Base-by-base conservation (phyloP, 208 protist species). In the Acanthamoeba triangularis region DNA sequence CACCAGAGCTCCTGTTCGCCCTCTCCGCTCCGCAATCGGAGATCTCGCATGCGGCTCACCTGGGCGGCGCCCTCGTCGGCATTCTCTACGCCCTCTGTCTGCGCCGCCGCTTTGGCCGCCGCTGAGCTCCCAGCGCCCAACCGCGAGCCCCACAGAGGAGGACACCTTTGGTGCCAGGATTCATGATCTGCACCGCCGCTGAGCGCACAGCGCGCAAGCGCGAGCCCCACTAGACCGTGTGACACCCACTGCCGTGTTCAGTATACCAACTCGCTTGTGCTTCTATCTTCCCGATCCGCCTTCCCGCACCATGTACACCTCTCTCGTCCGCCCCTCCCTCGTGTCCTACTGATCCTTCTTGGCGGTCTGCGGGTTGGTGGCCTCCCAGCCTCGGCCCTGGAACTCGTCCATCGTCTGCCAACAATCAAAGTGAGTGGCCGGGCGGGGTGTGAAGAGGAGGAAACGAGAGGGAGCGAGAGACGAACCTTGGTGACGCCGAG, bases 401-500 rank as follows among this genome's bases (percentile, higher is more conserved):
- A 87, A 87, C 47, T 87, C 78, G 49, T 87, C 78, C 78, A 87
- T 87, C 28, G 78, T 87, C 78, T 87, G 49, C n/a, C 59, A 69
- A 7, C 18, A 28, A 18, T 30, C 5, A 76, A 7, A 16, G 18
- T 16, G 67, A 23, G 67, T 33, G 2, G 35, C 8, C 3, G 16
- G 37, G 5, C 1, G 25, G 74, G 13, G 74, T 2, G 7, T 41
- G 8, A 47, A 35, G 16, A 11, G 61, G 18, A 47, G 35, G 5
- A 35, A 78, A 23, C 11, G 23, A 78, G 18, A 49, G 28, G 30
- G 4, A 4, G 30, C 14, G 35, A 76, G 30, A 30, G 35, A 37
- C 35, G 16, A n/a, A 87, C 78, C 78, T 87, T 87, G 47, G 78
- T 87, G 7, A 87, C 78, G 18, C 78, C 78, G 8, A 87, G 78